phyloP scores from a whole-genome alignment of 2,329 filamentous ascomycete genomes.

The Pyrenophora tritici-repentis region DNA sequence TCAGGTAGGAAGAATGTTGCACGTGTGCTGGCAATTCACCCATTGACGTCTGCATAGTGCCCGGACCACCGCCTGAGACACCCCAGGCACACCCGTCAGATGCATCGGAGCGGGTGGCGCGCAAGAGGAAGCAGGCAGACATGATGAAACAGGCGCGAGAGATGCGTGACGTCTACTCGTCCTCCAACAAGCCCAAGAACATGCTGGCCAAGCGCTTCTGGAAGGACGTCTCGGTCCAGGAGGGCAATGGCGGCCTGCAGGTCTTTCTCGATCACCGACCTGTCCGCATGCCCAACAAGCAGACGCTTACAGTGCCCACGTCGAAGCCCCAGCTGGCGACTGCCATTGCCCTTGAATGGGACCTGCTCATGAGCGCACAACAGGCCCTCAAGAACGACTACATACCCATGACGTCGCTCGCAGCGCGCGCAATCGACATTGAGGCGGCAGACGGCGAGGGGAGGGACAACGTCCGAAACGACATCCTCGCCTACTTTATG shows the following conservation, averaged over 20 bases:
- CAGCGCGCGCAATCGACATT: constrained; percentile 84
- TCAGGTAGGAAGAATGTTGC: constrained; percentile 37
- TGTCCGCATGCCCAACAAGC: constrained; percentile 76
- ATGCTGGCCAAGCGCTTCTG: constrained; percentile 78
- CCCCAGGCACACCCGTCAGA: constrained; percentile 57
- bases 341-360: constrained; percentile 92
- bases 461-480: constrained; percentile 60
- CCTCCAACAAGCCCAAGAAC: constrained; percentile 50
- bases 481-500: constrained; percentile 72
- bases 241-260: constrained; percentile 62
- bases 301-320: constrained; percentile 71
- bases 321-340: constrained; percentile 81
- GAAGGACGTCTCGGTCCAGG: constrained; percentile 77
- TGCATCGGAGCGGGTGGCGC: constrained; percentile 54
- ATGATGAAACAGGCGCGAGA: constrained; percentile 54
- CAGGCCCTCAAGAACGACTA: constrained; percentile 86
- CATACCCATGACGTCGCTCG: constrained; percentile 85
- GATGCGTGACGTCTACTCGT: constrained; percentile 42
- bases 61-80: constrained; percentile 64
- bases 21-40: neutral
- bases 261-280: constrained; percentile 79
- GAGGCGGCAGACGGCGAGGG: constrained; percentile 65
- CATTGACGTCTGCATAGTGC: constrained; percentile 40
- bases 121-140: constrained; percentile 58
- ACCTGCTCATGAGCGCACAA: constrained; percentile 77